Percentiles rank a stretch among this genome's conserved stretches.
These are phyloP conservation scores for Arachis stenosperma DNA, from an alignment of 306 rosid genomes.

Conservation along the genomic window DNA sequence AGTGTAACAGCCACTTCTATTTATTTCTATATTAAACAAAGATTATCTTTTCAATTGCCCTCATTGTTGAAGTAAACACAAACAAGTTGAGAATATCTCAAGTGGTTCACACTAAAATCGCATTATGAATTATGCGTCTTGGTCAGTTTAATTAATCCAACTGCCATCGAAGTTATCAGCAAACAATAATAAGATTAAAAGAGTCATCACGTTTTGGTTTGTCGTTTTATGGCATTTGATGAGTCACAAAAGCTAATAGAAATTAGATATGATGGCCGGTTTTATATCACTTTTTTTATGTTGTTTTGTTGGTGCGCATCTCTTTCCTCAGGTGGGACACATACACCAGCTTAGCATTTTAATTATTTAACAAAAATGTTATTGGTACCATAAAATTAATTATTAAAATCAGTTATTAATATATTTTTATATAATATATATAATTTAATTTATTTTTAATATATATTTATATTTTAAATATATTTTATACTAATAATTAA, in stretches of 20 bases:
- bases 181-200: not conserved
- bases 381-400: no score
- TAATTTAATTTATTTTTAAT: no score
- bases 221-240: conserved; percentile 32
- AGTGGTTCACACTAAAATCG: conserved; percentile 5
- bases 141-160: conserved; percentile 4
- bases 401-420: no score
- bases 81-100: not conserved
- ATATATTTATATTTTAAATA: no score
- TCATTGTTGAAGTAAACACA: conserved; percentile 2
- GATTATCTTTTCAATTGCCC: conserved; percentile 8
- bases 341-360: conserved; percentile 33
- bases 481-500: no score
- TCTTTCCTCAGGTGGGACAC: conserved; percentile 42
- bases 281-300: conserved; percentile 1
- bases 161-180: conserved; percentile 7
- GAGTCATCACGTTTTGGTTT: not conserved
- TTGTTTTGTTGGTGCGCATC: conserved; percentile 29
- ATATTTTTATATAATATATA: no score
- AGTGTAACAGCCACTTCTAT: conserved; percentile 31
- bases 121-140: not conserved
- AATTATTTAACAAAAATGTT: not conserved
- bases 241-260: conserved; percentile 55
- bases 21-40: not conserved
- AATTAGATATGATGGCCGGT: conserved; percentile 7